phyloP scores from a whole-genome alignment of 768 basidiomycete species.

The Termitomyces sp. region DNA sequence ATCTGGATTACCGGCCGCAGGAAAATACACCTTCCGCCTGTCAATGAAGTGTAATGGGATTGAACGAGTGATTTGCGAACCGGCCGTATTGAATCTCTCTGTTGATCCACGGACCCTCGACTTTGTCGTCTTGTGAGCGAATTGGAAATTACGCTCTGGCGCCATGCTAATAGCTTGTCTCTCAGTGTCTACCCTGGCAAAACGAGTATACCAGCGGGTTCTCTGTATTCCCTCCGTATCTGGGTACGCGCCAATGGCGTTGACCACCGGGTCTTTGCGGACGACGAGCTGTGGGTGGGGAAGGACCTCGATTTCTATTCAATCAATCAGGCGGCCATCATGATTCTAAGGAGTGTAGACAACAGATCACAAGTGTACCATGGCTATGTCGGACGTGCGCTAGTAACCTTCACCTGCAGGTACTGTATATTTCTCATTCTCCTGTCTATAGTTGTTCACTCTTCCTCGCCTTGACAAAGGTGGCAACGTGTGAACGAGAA shows the following conservation, averaged over 20 bases:
- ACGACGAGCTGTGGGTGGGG: slow-evolving; percentile 62
- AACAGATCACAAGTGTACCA: slow-evolving; percentile 48
- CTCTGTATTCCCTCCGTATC: slow-evolving; percentile 52
- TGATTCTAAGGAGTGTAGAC: slow-evolving; percentile 37
- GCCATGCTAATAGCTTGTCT: slow-evolving; percentile 2
- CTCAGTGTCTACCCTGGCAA: slow-evolving; percentile 57
- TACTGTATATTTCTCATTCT: slow-evolving; percentile 17
- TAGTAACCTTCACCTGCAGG: slow-evolving; percentile 53
- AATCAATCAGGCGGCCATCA: slow-evolving; percentile 53
- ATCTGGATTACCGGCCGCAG: slow-evolving; percentile 31
- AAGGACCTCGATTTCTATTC: slow-evolving; percentile 59
- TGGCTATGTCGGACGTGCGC: slow-evolving; percentile 48
- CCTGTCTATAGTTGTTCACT: neutral
- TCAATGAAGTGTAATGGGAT: slow-evolving; percentile 50
- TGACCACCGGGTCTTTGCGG: slow-evolving; percentile 60
- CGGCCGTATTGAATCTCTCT: slow-evolving; percentile 37
- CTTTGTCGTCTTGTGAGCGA: slow-evolving; percentile 57
- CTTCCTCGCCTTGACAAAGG: slow-evolving; percentile 24
- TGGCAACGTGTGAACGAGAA: slow-evolving; percentile 42
- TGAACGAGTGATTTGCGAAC: slow-evolving; percentile 47
- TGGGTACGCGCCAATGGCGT: slow-evolving; percentile 56
- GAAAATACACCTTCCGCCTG: slow-evolving; percentile 49
- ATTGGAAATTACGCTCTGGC: neutral
- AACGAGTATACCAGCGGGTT: slow-evolving; percentile 44
- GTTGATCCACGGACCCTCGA: slow-evolving; percentile 52